Evolutionary conservation across 805 yeast genomes (phyloP).

Genomic region (Yamadazyma olivae): DNA sequence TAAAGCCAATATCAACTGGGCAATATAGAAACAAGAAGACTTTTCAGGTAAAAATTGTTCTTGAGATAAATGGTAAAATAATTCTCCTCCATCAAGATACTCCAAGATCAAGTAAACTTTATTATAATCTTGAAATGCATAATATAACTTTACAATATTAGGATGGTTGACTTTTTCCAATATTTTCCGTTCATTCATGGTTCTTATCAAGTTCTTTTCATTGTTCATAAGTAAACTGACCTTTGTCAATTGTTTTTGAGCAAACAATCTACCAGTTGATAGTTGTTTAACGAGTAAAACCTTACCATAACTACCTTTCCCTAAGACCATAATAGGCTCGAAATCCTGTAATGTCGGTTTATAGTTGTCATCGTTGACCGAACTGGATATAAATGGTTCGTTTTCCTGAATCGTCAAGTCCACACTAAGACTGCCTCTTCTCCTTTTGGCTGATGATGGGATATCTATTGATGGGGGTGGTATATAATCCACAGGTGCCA

Average conservation of each 20-base stretch:
- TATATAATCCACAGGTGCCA: background rate
- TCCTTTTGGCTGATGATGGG: background rate
- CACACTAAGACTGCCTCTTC: conserved; percentile 13
- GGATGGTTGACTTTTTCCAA: conserved; percentile 41
- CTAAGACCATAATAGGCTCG: conserved; percentile 41
- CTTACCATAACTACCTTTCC: conserved; percentile 44
- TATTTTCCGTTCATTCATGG: conserved; percentile 40
- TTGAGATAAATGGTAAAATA: conserved; percentile 40
- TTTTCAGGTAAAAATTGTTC: conserved; percentile 26
- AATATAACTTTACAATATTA: conserved; percentile 42
- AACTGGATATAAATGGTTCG: conserved; percentile 13
- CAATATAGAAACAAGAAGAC: conserved; percentile 39
- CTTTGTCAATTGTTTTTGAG: conserved; percentile 43
- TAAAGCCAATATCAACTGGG: conserved; percentile 40
- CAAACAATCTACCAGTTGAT: conserved; percentile 37
- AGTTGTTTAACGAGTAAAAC: conserved; percentile 39
- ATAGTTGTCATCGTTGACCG: conserved; percentile 9
- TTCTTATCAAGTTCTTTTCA: conserved; percentile 27
- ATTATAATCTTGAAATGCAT: conserved; percentile 44
- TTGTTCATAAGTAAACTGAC: conserved; percentile 32
- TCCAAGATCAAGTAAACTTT: conserved; percentile 42
- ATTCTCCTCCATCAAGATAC: conserved; percentile 44
- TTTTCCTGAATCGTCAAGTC: conserved; percentile 9
- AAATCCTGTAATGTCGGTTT: conserved; percentile 29
- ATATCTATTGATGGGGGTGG: background rate